phyloP scores from a whole-genome alignment of 2,329 filamentous ascomycete genomes.

The Aspergillus viridinutans region DNA sequence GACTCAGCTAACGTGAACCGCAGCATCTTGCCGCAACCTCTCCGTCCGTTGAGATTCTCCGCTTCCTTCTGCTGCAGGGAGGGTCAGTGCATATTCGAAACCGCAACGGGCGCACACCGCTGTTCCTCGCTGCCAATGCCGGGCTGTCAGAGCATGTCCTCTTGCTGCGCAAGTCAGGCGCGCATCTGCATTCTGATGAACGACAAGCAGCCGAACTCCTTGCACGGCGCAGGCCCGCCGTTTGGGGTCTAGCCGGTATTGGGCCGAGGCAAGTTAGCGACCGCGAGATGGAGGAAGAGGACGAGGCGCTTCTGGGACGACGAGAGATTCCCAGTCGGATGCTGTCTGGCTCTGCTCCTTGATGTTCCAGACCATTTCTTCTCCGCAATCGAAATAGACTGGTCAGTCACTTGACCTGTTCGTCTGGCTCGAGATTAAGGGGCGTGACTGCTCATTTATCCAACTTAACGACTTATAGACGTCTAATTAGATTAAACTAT shows the following conservation, averaged over 20 bases:
- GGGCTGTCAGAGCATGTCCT: slow-evolving; percentile 52
- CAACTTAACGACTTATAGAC: neutral
- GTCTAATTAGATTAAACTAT: neutral
- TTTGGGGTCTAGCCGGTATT: slow-evolving; percentile 44
- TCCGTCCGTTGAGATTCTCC: slow-evolving; percentile 52
- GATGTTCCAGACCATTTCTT: slow-evolving; percentile 1
- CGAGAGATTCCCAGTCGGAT: slow-evolving; percentile 8
- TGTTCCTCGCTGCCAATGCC: slow-evolving; percentile 57
- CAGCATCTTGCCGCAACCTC: slow-evolving; percentile 57
- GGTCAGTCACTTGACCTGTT: neutral
- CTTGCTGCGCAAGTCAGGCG: slow-evolving; percentile 53
- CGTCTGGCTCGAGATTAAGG: neutral
- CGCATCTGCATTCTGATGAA: slow-evolving; percentile 58
- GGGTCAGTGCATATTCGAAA: slow-evolving; percentile 59
- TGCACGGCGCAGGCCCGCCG: slow-evolving; percentile 37
- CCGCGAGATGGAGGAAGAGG: slow-evolving; percentile 19
- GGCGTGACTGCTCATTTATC: neutral
- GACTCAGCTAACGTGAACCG: neutral
- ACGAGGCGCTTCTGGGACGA: slow-evolving; percentile 8
- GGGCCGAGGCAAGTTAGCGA: slow-evolving; percentile 24
- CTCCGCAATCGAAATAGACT: neutral
- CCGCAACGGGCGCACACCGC: slow-evolving; percentile 53
- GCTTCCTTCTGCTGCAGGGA: slow-evolving; percentile 53
- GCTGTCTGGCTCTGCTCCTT: slow-evolving; percentile 27
- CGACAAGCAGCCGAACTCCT: slow-evolving; percentile 49